A percentile compares a stretch with the other conserved stretches of the same genome.
Conservation (phyloP, 2,329 filamentous ascomycete species). For the Colletotrichum cuscutae region DNA sequence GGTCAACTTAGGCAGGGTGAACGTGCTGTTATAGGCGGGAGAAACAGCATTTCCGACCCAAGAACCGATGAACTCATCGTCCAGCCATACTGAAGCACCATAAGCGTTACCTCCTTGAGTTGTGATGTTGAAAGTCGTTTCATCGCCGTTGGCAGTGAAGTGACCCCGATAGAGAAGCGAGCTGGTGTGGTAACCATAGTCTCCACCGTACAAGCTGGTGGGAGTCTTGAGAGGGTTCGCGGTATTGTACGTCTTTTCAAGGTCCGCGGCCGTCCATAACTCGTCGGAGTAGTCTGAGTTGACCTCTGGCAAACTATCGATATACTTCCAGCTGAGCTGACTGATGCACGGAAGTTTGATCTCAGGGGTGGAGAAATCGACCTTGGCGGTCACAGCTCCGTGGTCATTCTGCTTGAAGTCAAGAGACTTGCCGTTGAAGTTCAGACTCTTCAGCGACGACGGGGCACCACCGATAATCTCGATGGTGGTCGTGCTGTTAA, state of each 20-base stretch:
- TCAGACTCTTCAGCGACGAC: conserved; percentile 26
- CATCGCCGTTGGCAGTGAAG: conserved; percentile 69
- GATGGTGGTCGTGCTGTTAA: conserved; percentile 38
- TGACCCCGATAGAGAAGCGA: conserved; percentile 73
- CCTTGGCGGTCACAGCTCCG: conserved; percentile 36
- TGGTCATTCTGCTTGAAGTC: conserved; percentile 32
- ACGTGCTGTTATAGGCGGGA: conserved; percentile 61
- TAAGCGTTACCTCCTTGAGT: conserved; percentile 74
- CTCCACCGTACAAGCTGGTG: conserved; percentile 70
- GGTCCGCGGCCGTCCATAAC: conserved; percentile 55
- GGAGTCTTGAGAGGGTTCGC: conserved; percentile 62
- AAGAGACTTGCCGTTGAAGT: conserved; percentile 36
- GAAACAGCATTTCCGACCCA: conserved; percentile 64
- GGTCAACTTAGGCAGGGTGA: conserved; percentile 62
- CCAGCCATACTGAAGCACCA: conserved; percentile 72
- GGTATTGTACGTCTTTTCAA: conserved; percentile 42
- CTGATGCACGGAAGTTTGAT: conserved; percentile 30
- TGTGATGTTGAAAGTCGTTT: conserved; percentile 62
- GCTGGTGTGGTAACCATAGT: conserved; percentile 77
- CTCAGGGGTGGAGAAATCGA: conserved; percentile 34
- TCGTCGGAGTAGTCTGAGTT: conserved; percentile 46
- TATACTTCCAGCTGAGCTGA: conserved; percentile 31
- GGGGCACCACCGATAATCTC: conserved; percentile 39
- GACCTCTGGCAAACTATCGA: conserved; percentile 39
- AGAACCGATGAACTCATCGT: conserved; percentile 69